These are phyloP conservation scores for Ganoderma boninense DNA, from an alignment of 1,284 basidiomycete species.

Conservation along the genomic window DNA sequence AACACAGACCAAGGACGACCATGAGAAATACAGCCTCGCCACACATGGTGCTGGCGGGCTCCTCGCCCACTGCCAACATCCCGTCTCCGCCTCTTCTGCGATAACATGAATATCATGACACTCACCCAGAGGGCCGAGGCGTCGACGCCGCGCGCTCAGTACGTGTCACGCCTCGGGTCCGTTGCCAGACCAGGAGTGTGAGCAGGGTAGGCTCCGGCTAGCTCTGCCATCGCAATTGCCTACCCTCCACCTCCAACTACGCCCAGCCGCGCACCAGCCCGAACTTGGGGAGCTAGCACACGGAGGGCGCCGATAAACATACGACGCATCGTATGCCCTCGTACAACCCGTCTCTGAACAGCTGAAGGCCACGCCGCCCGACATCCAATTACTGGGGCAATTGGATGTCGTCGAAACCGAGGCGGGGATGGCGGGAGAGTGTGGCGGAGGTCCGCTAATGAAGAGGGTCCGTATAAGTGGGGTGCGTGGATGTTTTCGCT, in stretches of 20 bases:
- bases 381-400: not conserved
- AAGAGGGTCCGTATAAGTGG: not conserved
- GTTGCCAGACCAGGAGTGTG: constrained; percentile 1
- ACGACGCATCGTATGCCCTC: constrained; percentile 11
- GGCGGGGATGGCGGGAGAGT: not conserved
- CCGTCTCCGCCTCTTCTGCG: not conserved
- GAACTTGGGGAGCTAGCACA: not conserved
- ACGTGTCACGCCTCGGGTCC: constrained; percentile 4
- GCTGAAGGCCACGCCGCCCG: constrained; percentile 6
- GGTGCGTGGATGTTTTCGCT: not conserved
- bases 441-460: not conserved
- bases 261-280: constrained; percentile 3
- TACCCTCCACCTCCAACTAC: constrained; percentile 5
- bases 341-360: constrained; percentile 13
- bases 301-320: constrained; percentile 7
- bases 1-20: not conserved
- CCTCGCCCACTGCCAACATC: not conserved
- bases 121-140: not conserved
- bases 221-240: not conserved
- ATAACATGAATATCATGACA: not conserved
- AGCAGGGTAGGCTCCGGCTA: constrained; percentile 5
- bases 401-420: not conserved
- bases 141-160: not conserved
- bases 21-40: not conserved
- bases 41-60: not conserved